Evolutionary conservation across 2,329 filamentous ascomycete genomes (phyloP), one percentile per base, ranked within the genome.

Genomic region (Hypoxylon sp.): DNA sequence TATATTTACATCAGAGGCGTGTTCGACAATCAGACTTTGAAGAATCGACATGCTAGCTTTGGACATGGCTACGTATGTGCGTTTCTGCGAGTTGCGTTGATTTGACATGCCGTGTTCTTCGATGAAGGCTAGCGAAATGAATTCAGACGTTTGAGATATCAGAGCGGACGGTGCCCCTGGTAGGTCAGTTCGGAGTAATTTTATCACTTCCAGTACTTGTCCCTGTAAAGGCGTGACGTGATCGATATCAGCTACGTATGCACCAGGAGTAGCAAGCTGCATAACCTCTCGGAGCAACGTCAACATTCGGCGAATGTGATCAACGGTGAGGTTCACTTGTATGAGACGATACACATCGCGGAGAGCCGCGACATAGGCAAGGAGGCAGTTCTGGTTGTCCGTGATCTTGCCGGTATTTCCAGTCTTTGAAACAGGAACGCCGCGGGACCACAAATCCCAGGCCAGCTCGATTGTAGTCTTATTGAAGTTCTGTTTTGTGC

Each of bases 21-120:
- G 89, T 14, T 83, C 81, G 3, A 89, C 79, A 2, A 91, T 82
- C 2, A 93, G 81, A 0, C 81, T 82, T 70, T 92, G 85, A 1
- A 97, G 80, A 50, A 94, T 87, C 1, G 85, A 82, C 86, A 97
- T 96, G 65, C 91, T 90, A 20, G 89, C 88, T 79, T 96, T 97
- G 0, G 95, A 94, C 76, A 98, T 88, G 35, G 96, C 95, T 61
- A 99, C 90, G 77, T 94, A 98, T 0, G 94, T 97, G 6, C 93
- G 92, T 63, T 89, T 89, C 56, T 79, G 56, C 35, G 71, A 78
- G 72, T 78, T 79, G 61, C 70, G 81, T 61, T 68, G 79, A 22
- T 67, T 75, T 61, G 64, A 82, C 75, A 63, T 80, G 77, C 73
- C 74, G 66, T 69, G 76, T 13, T 77, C 80, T 31, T 79, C 75